phyloP scores from a whole-genome alignment of 768 basidiomycete species.

The Trametes elegans region DNA sequence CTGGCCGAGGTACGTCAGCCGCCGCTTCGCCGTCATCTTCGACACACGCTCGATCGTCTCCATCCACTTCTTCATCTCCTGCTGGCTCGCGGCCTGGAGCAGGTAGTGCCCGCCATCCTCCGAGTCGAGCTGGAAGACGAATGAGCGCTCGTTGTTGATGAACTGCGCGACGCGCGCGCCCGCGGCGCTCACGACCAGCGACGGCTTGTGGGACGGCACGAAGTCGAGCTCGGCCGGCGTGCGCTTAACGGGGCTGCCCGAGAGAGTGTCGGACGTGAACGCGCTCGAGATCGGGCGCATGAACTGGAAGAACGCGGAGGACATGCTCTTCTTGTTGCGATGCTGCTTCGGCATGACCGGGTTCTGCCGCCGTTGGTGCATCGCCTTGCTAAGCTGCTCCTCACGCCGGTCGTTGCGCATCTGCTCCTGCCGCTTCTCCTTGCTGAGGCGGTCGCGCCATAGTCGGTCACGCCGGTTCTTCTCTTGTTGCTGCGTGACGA shows the following conservation, averaged over 20 bases:
- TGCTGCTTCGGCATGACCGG: slow-evolving; percentile 63
- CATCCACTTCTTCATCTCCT: slow-evolving; percentile 77
- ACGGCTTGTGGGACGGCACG: slow-evolving; percentile 65
- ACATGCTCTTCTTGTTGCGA: slow-evolving; percentile 87
- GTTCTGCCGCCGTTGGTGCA: slow-evolving; percentile 55
- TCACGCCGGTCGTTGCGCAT: slow-evolving; percentile 69
- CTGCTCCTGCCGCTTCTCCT: slow-evolving; percentile 77
- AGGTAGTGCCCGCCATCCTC: slow-evolving; percentile 87
- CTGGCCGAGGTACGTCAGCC: slow-evolving; percentile 77
- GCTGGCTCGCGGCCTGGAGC: slow-evolving; percentile 67
- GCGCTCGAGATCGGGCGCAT: slow-evolving; percentile 90
- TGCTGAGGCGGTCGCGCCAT: slow-evolving; percentile 64
- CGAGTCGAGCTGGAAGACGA: slow-evolving; percentile 77
- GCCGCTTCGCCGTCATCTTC: slow-evolving; percentile 70
- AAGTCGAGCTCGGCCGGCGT: slow-evolving; percentile 79
- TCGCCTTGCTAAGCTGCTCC: slow-evolving; percentile 71
- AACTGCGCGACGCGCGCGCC: slow-evolving; percentile 70
- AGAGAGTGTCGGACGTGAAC: slow-evolving; percentile 63
- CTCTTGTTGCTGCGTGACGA: slow-evolving; percentile 68
- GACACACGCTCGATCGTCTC: slow-evolving; percentile 70
- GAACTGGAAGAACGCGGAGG: slow-evolving; percentile 73
- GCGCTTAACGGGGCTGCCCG: slow-evolving; percentile 43
- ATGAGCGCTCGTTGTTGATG: slow-evolving; percentile 80
- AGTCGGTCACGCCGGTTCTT: slow-evolving; percentile 78
- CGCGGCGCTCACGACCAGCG: slow-evolving; percentile 70